Evolutionary conservation across 2,329 filamentous ascomycete species (phyloP), one percentile per base, ranked within the genome.

Genomic region (Ceratocystis lukuohia): DNA sequence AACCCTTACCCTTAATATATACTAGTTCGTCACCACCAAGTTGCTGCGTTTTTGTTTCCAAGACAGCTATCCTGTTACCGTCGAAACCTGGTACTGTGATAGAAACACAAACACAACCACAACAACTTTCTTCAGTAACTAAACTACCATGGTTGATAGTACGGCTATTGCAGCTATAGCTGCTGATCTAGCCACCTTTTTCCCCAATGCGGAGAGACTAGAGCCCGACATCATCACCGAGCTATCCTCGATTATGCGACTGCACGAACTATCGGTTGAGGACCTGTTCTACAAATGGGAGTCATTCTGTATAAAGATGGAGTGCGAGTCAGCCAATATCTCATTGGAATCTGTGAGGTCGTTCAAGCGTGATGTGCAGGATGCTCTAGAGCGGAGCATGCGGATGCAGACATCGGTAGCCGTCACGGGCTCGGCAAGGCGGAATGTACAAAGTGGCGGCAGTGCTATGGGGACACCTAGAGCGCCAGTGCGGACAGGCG

Each of bases 281-380:
- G 94, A 97, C 74, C 80, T 97, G 30, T 96, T 91, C 76, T 96
- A 91, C 84, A 97, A 97, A 81, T 99, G 94, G 94, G 94, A 99
- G 76, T 93, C 91, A 0, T 97, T 96, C 80, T 92, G 89, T 75
- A 88, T 99, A 74, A 96, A 93, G 76, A 91, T 97, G 86, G 90
- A 92, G 28, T 79, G 84, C 61, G 90, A 95, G 66, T 88, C 91
- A 67, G 86, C 81, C 68, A 77, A 89, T 69, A 67, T 77, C 8
- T 84, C 88, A 61, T 80, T 95, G 53, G 83, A 88, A 46, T 87
- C 83, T 0, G 83, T 89, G 59, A 83, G 88, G 56, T 84, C 85
- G 66, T 88, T 99, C 74, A 96, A 96, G 75, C 88, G 91, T 73
- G 87, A 89, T 72, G 82, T 96, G 6, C 91, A 93, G 73, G 91